These are phyloP conservation scores for Malania oleifera DNA, from an alignment of 164 flowering plant species.

Conservation along the genomic window DNA sequence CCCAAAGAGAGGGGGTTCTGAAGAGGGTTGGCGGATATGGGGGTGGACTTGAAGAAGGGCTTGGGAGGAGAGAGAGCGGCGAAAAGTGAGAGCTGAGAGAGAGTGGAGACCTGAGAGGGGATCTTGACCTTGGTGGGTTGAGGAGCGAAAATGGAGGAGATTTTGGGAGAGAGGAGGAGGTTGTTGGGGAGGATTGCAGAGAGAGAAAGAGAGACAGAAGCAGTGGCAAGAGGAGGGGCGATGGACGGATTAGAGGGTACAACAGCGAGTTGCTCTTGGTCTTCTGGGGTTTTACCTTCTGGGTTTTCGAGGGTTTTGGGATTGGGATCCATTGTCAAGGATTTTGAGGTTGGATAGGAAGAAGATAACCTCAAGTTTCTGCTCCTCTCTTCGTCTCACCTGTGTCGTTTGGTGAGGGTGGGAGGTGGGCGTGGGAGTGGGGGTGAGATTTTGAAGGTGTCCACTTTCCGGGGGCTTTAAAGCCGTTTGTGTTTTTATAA, in stretches of 20 bases:
- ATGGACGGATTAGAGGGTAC: conserved; percentile 2
- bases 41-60: conserved; percentile 41
- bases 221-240: conserved; percentile 30
- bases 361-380: conserved; percentile 4
- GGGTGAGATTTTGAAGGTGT: background rate
- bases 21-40: conserved; percentile 56
- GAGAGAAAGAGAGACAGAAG: conserved; percentile 63
- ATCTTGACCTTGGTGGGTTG: conserved; percentile 44
- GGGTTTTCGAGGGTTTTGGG: conserved; percentile 26
- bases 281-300: conserved; percentile 28
- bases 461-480: background rate
- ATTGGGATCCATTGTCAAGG: conserved; percentile 34
- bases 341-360: background rate
- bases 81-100: conserved; percentile 41
- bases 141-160: conserved; percentile 24
- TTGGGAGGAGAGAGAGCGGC: conserved; percentile 32
- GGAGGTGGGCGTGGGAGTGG: background rate
- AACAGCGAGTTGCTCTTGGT: conserved; percentile 24
- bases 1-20: conserved; percentile 44
- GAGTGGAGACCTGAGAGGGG: conserved; percentile 59
- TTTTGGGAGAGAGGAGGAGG: conserved; percentile 40
- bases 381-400: background rate
- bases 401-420: background rate
- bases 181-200: conserved; percentile 40
- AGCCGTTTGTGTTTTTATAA: background rate